Evolutionary conservation across 768 basidiomycete genomes (phyloP), one percentile per base, ranked within the genome.

Genomic region (Rhodotorula paludigena): DNA sequence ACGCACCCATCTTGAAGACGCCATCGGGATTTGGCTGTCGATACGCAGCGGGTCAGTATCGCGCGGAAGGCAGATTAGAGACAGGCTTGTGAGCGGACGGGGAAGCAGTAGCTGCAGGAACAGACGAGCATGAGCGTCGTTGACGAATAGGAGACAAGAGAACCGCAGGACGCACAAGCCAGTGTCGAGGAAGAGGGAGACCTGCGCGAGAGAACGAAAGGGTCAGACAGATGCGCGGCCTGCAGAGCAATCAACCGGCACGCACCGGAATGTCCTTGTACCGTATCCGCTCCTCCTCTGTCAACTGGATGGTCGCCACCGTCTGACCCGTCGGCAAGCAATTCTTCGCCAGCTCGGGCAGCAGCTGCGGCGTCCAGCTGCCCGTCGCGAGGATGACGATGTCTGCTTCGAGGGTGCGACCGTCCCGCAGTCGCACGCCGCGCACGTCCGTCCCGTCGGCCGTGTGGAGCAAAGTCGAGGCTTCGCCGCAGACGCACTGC

Each of bases 341-440:
- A 32, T 78, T 80, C 5, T 79, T 76, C 23, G 81, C 79, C 45
- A 88, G 74, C 20, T 80, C 77, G 25, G 78, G 74, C 75, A 93
- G 90, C 2, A 86, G 77, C 3, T 87, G 86, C 15, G 89, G 85
- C 2, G 91, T 92, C 94, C 93, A 96, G 10, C 87, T 84, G 32
- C 92, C 91, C 21, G 85, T 80, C 14, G 89, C 85, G 41, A 92
- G 77, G 36, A 94, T 80, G 14, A 90, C 82, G 54, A 85, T 71
- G 60, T 86, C 83, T 1, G 86, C 88, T 23, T 79, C 72, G 44
- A 77, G 48, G 63, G 70, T 66, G 54, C 77, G 76, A 0, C 87
- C 89, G 75, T 86, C 84, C 30, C 77, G 77, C 68, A 89, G 86
- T 38, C 78, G 77, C 9, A 91, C 88, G 5, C 89, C 89, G 3